These are phyloP conservation scores for Rhododendron simsii DNA, from an alignment of 148 eudicot species.

Conservation along the genomic window DNA sequence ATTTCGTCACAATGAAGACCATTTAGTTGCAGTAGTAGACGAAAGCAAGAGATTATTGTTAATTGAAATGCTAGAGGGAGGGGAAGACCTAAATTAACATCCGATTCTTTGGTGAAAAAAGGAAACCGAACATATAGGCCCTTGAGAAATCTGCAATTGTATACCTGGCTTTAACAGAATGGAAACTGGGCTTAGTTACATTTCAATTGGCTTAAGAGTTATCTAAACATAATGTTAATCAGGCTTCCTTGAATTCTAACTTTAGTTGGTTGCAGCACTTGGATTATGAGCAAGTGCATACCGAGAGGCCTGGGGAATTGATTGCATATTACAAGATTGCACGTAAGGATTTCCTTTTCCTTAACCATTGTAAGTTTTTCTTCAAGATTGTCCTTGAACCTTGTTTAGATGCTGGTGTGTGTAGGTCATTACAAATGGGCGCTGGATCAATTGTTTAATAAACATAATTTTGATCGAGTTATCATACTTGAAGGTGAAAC, in stretches of 20 bases:
- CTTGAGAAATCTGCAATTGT: not conserved
- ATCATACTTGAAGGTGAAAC: conserved; percentile 88
- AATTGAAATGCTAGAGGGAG: not conserved
- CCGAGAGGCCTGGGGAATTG: conserved; percentile 93
- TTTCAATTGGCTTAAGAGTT: not conserved
- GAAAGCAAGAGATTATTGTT: not conserved
- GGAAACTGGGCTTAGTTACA: not conserved
- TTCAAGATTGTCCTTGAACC: not conserved
- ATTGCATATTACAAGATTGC: conserved; percentile 97
- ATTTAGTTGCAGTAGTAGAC: not conserved
- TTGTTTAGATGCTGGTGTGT: conserved; percentile 12
- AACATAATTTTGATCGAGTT: conserved; percentile 78
- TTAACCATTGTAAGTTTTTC: conserved; percentile 3
- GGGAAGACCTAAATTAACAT: not conserved
- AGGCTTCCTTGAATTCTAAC: conserved; percentile 14
- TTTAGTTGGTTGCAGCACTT: conserved; percentile 66
- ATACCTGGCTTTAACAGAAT: not conserved
- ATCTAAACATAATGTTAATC: not conserved
- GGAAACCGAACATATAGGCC: not conserved
- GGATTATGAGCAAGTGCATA: conserved; percentile 69
- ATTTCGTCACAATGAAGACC: not conserved
- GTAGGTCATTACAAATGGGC: conserved; percentile 99
- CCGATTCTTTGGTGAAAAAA: not conserved
- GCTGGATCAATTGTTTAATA: conserved; percentile 78
- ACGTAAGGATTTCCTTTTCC: conserved; percentile 44